These are phyloP conservation scores for Tolypocladium capitatum DNA, from an alignment of 2,329 filamentous ascomycete genomes.

Conservation along the genomic window DNA sequence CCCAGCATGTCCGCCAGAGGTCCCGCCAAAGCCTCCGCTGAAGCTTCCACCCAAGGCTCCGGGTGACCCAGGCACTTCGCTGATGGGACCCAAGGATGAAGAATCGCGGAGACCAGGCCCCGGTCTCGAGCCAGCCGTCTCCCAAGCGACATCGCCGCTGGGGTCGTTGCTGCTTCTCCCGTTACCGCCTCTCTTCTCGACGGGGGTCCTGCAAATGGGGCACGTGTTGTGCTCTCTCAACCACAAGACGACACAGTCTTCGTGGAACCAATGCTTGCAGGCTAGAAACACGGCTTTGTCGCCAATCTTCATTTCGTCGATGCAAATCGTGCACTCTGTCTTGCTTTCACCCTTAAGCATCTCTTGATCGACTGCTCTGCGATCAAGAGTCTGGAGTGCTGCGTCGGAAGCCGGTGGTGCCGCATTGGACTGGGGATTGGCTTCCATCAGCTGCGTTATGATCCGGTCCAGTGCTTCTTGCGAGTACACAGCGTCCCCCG, in stretches of 20 bases:
- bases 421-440: constrained; percentile 61
- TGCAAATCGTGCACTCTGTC: constrained; percentile 88
- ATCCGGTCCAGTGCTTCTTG: constrained; percentile 86
- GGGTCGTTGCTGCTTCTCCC: constrained; percentile 6
- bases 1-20: neutral
- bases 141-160: neutral
- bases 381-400: constrained; percentile 61
- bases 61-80: neutral
- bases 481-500: constrained; percentile 76
- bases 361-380: constrained; percentile 53
- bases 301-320: constrained; percentile 64
- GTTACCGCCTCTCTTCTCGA: constrained; percentile 25
- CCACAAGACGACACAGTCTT: constrained; percentile 70
- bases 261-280: constrained; percentile 91
- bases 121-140: neutral
- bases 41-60: neutral
- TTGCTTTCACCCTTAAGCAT: constrained; percentile 55
- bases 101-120: neutral
- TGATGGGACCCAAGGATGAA: neutral
- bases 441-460: constrained; percentile 78
- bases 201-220: constrained; percentile 59
- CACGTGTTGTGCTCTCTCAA: constrained; percentile 85
- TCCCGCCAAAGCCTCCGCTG: neutral
- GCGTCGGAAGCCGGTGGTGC: constrained; percentile 67
- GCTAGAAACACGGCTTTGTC: constrained; percentile 67